Conservation (phyloP, 169 alveolate species). For the Toxoplasma gondii region DNA sequence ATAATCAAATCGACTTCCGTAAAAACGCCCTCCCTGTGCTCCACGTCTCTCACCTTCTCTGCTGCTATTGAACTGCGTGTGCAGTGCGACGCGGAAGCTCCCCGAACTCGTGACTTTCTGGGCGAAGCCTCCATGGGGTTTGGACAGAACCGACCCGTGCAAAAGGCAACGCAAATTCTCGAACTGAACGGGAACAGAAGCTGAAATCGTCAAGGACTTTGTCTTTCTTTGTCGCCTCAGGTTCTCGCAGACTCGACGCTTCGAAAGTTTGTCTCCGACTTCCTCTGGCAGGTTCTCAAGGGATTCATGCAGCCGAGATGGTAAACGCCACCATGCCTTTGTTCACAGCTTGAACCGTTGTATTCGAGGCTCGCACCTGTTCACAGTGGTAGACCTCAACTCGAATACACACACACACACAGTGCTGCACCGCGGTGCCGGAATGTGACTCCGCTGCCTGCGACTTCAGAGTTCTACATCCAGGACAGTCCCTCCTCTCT, state of each 20-base stretch:
- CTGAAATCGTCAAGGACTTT: too few relatives aligned
- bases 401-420: background rate
- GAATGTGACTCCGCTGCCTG: background rate
- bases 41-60: too few relatives aligned
- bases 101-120: too few relatives aligned
- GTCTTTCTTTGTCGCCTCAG: background rate
- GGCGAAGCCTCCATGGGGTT: too few relatives aligned
- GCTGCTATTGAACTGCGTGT: too few relatives aligned
- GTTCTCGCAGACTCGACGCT: slow-evolving; percentile 13
- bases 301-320: slow-evolving; percentile 8
- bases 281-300: slow-evolving; percentile 7
- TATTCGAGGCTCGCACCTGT: background rate
- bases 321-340: background rate
- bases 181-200: too few relatives aligned
- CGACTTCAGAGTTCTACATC: background rate
- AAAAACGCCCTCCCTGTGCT: too few relatives aligned
- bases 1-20: too few relatives aligned
- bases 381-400: background rate
- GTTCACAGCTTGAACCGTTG: background rate
- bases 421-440: background rate
- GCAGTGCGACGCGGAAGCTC: too few relatives aligned
- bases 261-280: background rate
- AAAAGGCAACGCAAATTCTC: too few relatives aligned
- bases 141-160: too few relatives aligned
- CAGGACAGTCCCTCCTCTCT: background rate